phyloP scores from a whole-genome alignment of 805 yeast genomes.

The Limtongozyma cylindracea region DNA sequence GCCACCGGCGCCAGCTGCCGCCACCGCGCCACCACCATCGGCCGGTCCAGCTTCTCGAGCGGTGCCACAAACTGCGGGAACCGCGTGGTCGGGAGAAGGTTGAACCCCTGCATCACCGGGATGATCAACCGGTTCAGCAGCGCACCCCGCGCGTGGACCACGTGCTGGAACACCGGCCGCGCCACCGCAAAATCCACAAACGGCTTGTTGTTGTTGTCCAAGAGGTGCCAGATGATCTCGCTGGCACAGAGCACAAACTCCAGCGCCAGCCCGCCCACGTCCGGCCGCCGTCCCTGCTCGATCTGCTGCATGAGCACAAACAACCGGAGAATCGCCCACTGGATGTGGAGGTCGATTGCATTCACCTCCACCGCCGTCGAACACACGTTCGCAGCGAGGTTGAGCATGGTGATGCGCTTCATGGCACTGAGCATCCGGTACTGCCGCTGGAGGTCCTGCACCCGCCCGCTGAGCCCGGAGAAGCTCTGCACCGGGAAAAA shows the following conservation, averaged over 20 bases:
- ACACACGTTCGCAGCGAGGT: constrained; percentile 6
- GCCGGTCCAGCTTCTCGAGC: constrained; percentile 5
- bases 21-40: constrained; percentile 24
- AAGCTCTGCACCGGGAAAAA: constrained; percentile 11
- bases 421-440: constrained; percentile 9
- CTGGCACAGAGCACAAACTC: constrained; percentile 14
- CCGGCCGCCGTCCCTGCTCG: constrained; percentile 3
- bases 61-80: constrained; percentile 56
- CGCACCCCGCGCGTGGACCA: constrained; percentile 41
- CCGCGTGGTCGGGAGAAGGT: constrained; percentile 24
- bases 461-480: constrained; percentile 13
- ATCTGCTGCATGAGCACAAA: constrained; percentile 9
- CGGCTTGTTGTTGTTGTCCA: constrained; percentile 31
- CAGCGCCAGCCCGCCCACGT: too few species aligned
- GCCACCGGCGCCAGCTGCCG: constrained; percentile 70
- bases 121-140: constrained; percentile 35
- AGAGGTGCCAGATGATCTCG: constrained; percentile 44
- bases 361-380: constrained; percentile 5
- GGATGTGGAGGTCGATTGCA: constrained; percentile 9
- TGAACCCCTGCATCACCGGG: constrained; percentile 41
- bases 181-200: constrained; percentile 49
- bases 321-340: constrained; percentile 9
- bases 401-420: constrained; percentile 10
- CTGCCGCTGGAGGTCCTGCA: constrained; percentile 6
- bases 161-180: constrained; percentile 29